These are phyloP conservation scores for Dianthus caryophyllus DNA, from an alignment of 148 eudicot species.

Conservation along the genomic window DNA sequence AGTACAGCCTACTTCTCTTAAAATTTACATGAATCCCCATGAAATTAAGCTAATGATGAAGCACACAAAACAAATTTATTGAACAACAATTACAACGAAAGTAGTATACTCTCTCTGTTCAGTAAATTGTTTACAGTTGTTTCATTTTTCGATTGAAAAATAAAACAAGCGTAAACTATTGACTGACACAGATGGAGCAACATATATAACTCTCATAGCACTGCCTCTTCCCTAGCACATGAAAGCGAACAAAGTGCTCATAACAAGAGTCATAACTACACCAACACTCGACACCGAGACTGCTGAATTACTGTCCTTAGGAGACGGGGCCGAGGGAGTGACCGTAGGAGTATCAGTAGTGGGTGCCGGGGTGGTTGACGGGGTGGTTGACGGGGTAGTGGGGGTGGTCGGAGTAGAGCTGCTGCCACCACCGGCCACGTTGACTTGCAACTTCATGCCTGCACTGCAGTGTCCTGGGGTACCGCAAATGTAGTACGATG, in stretches of 20 bases:
- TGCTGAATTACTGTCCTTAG: constrained; percentile 7
- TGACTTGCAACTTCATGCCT: constrained; percentile 36
- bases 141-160: too few relatives aligned
- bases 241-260: constrained; percentile 25
- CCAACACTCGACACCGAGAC: constrained; percentile 6
- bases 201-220: constrained; percentile 17
- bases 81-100: background rate
- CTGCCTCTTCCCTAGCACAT: constrained; percentile 33
- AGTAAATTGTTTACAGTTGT: too few relatives aligned
- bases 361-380: constrained; percentile 10
- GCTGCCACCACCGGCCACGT: background rate
- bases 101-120: too few relatives aligned
- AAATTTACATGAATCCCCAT: too few relatives aligned
- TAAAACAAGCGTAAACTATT: background rate
- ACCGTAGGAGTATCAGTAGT: background rate
- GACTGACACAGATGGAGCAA: too few relatives aligned
- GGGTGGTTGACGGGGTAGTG: background rate
- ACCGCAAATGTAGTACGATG: constrained; percentile 30
- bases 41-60: too few relatives aligned
- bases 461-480: constrained; percentile 14
- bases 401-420: constrained; percentile 7
- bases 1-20: too few relatives aligned
- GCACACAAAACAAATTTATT: too few relatives aligned
- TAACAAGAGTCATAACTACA: constrained; percentile 13
- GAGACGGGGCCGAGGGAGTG: background rate